Conservation (phyloP, 176 grass and related monocot species). For the Juncus effusus region DNA sequence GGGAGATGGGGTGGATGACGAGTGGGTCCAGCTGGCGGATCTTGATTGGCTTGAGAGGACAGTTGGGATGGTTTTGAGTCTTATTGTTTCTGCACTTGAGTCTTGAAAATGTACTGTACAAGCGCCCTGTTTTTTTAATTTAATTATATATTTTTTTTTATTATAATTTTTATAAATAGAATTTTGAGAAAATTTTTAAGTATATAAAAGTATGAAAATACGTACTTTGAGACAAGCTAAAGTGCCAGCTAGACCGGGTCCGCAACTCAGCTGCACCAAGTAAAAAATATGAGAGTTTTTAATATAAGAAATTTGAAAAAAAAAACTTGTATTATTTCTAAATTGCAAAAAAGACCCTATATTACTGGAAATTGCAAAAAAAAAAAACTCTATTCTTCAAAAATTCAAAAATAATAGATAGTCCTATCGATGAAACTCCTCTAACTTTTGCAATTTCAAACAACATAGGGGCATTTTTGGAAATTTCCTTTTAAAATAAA, state of each 20-base stretch:
- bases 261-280: constrained; percentile 78
- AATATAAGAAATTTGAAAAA: no score
- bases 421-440: no score
- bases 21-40: no score
- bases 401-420: no score
- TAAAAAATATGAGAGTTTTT: constrained; percentile 22
- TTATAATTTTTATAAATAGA: neutral
- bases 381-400: neutral
- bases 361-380: constrained; percentile 1
- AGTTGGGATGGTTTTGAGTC: constrained; percentile 84
- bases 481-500: no score
- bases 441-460: no score
- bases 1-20: no score
- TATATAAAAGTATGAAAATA: constrained; percentile 8
- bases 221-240: constrained; percentile 87
- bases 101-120: constrained; percentile 92
- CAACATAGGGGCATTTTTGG: no score
- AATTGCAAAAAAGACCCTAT: neutral
- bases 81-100: constrained; percentile 78
- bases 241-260: constrained; percentile 76
- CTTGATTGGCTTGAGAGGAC: constrained; percentile 65
- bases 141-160: neutral
- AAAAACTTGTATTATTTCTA: no score
- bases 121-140: constrained; percentile 47
- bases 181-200: neutral